Evolutionary conservation across 1,284 basidiomycete genomes (phyloP).

Genomic region (Ustilago curta): DNA sequence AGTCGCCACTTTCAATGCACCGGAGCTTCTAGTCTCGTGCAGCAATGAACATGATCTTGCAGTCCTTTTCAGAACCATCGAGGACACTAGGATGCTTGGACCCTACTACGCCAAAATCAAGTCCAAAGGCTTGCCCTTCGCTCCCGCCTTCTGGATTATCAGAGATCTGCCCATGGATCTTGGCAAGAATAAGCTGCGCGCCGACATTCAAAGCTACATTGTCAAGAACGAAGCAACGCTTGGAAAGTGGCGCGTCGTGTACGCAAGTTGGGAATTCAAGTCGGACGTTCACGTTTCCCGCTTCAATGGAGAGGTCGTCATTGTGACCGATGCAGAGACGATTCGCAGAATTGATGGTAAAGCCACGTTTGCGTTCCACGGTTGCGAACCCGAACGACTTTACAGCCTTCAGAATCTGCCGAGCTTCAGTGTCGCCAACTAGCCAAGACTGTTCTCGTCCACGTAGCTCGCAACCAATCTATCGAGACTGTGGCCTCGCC

Average conservation of each 20-base stretch:
- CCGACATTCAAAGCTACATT: slow-evolving; percentile 10
- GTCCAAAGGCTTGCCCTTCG: slow-evolving; percentile 8
- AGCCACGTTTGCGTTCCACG: neutral
- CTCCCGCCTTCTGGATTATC: slow-evolving; percentile 11
- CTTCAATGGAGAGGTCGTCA: slow-evolving; percentile 2
- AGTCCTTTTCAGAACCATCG: neutral
- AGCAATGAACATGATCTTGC: neutral
- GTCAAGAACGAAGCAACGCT: neutral
- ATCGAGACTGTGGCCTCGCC: no score
- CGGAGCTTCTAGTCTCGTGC: neutral
- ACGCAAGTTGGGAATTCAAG: no score
- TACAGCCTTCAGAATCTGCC: neutral
- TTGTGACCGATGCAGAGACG: slow-evolving; percentile 13
- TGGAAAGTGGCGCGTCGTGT: slow-evolving; percentile 7
- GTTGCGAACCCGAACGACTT: slow-evolving; percentile 2
- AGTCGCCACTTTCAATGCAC: neutral
- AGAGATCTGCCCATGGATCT: neutral
- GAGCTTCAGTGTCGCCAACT: no score
- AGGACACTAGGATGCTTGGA: neutral
- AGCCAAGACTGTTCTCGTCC: no score
- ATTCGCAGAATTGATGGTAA: neutral
- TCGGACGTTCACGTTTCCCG: no score
- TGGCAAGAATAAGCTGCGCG: neutral
- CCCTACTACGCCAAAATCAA: neutral
- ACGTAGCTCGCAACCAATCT: no score